Evolutionary conservation across 768 basidiomycete genomes (phyloP), one percentile per base, ranked within the genome.

Genomic region (Tylopilus subfusipes): DNA sequence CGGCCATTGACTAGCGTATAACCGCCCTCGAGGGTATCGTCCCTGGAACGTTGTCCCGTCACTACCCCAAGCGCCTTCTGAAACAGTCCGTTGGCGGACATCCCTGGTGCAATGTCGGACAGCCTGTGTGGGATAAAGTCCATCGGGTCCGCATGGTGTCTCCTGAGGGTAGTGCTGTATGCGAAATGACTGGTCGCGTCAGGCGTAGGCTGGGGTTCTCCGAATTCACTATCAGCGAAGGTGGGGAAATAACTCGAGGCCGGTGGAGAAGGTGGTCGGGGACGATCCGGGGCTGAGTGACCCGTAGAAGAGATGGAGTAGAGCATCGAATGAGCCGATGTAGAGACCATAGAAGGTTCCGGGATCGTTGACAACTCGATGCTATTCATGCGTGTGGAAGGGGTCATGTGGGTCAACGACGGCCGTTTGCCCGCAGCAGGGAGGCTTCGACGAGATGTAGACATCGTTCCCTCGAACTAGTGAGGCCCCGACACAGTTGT

Each of bases 201-300:
- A 0, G 86, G 76, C 0, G 82, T 76, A 0, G 85, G 82, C 31
- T 82, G 77, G 11, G 85, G 75, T 56, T 82, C 77, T n/a, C 53
- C 72, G 34, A 39, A 75, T 65, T 69, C 70, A 58, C 58, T 82
- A 76, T 50, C 72, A 75, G 80, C 76, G 30, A 83, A 77, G 2
- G 81, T 68, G 0, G 86, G 79, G 63, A 92, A 93, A 69, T 92
- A 92, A 1, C 88, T 79, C 3, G 90, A 90, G 0, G 90, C 90
- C 0, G 90, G 90, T 2, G 89, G 90, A 7, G 88, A 88, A 2
- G 76, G 76, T 1, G 66, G 54, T 45, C 76, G 67, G 43, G 42
- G 0, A 0, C 5, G 60, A 10, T 70, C 68, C 14, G 39, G 48
- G 4, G 44, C 59, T 14, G 60, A n/a, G 22, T 66, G 46, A 10